Base-by-base conservation (phyloP, 208 protist genomes). In the Crithidia thermophila region DNA sequence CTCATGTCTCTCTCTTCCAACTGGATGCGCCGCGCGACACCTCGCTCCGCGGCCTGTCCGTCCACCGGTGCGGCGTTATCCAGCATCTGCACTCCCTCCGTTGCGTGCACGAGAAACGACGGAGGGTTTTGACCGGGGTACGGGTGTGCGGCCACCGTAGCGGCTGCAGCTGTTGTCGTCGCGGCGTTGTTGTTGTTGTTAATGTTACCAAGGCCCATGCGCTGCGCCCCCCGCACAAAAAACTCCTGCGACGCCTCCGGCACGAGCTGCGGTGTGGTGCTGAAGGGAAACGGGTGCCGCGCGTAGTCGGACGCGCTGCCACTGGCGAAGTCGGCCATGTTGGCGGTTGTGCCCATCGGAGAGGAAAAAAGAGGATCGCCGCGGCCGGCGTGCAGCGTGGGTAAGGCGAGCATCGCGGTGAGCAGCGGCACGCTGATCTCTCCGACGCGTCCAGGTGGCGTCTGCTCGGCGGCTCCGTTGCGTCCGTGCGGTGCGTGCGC, bases 161-260 rank as follows among this genome's bases (percentile, higher is more conserved):
- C n/a, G n/a, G n/a, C n/a, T n/a, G n/a, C n/a, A n/a, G n/a, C n/a
- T n/a, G n/a, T n/a, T n/a, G n/a, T n/a, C n/a, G n/a, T n/a, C n/a
- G n/a, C n/a, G n/a, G n/a, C n/a, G 45, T 50, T 50, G 47, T 34
- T 34, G 50, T 6, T 56, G 50, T 40, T 52, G 47, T 7, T 23
- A 51, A 8, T 40, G 9, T 21, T 46, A 21, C 45, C 45, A 13
- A 33, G 36, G 21, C 50, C 21, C 57, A 60, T 37, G 4, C 58
- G 33, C 40, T 66, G 67, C 11, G 23, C 27, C 8, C 33, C 49
- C 14, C 36, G 47, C 46, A 58, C 49, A 52, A 65, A 56, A 4
- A 59, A 73, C 50, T 66, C 67, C 39, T 59, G 49, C 31, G 67
- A 60, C 20, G 33, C 49, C 36, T 39, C 30, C 28, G 37, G 66